Evolutionary conservation across 176 grass and related monocot species (phyloP).

Genomic region (Musa troglodytarum): DNA sequence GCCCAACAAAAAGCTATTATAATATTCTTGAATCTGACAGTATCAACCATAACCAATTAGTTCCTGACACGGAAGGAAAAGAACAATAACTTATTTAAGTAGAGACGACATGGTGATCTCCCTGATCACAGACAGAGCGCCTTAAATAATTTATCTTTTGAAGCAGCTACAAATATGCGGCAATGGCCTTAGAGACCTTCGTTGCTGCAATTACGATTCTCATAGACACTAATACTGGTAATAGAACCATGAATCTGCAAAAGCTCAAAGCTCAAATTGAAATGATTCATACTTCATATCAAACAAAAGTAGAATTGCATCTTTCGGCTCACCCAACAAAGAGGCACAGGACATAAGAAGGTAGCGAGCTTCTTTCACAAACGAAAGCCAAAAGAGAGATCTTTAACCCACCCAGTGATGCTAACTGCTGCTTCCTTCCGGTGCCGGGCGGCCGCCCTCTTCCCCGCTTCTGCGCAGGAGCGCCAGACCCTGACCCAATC

Average conservation of each 20-base stretch:
- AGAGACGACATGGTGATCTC: not conserved
- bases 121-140: not conserved
- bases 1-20: not conserved
- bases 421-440: constrained; percentile 40
- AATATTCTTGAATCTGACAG: not conserved
- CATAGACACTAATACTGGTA: not conserved
- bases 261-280: no score
- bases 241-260: not conserved
- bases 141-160: not conserved
- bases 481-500: not conserved
- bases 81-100: not conserved
- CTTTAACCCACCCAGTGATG: constrained; percentile 27
- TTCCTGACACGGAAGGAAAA: not conserved
- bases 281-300: not conserved
- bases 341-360: not conserved
- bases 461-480: constrained; percentile 4
- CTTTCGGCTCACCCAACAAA: not conserved
- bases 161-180: not conserved
- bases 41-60: not conserved
- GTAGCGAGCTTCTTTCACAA: not conserved
- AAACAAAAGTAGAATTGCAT: not conserved
- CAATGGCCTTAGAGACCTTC: not conserved
- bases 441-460: constrained; percentile 8
- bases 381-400: not conserved
- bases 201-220: not conserved